Conservation (phyloP, 345 rosid genomes). For the Arabidopsis arenosa region DNA sequence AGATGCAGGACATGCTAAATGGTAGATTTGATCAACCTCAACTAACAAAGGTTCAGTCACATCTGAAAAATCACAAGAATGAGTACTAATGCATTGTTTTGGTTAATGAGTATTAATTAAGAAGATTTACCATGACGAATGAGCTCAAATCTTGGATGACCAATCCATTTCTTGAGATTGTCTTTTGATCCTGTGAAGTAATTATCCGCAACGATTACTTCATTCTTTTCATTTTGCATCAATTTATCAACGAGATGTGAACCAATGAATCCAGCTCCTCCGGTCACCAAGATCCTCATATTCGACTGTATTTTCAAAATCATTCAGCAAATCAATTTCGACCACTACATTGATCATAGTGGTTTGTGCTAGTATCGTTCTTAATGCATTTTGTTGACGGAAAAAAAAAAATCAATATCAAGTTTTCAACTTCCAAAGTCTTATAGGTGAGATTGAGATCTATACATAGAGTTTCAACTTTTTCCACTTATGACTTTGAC, state of each 20-base stretch:
- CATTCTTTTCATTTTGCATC: conserved; percentile 92
- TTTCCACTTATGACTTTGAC: background rate
- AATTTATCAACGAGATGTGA: conserved; percentile 87
- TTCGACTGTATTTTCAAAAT: conserved; percentile 62
- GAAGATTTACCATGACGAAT: conserved; percentile 80
- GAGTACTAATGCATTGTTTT: background rate
- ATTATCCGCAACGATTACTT: conserved; percentile 91
- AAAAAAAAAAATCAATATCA: no score
- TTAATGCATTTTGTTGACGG: background rate
- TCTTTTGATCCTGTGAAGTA: conserved; percentile 94
- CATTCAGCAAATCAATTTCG: conserved; percentile 8
- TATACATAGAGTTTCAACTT: background rate
- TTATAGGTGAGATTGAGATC: conserved; percentile 26
- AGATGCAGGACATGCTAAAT: conserved; percentile 98
- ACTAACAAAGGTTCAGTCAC: conserved; percentile 81
- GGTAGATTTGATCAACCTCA: conserved; percentile 94
- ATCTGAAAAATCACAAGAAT: conserved; percentile 46
- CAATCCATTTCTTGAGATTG: conserved; percentile 84
- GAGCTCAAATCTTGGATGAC: conserved; percentile 95
- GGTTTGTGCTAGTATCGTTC: no score
- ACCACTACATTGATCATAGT: no score
- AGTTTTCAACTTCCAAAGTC: conserved; percentile 5
- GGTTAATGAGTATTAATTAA: background rate
- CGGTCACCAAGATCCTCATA: conserved; percentile 90
- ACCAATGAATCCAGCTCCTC: conserved; percentile 97